phyloP scores from a whole-genome alignment of 2,329 filamentous ascomycete genomes.

The Neonectria sp. region DNA sequence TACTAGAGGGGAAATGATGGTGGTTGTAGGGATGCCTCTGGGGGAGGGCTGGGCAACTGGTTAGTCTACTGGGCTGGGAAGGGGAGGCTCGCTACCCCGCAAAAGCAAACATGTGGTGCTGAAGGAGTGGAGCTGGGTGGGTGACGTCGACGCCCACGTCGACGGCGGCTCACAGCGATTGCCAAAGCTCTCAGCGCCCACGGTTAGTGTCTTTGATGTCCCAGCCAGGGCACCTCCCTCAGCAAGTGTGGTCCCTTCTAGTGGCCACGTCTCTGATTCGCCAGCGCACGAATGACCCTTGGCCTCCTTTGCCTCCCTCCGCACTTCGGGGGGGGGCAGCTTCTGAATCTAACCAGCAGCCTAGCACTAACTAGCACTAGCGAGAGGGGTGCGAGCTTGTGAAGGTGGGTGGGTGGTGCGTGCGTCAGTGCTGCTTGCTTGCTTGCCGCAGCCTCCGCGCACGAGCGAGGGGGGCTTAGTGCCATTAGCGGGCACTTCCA shows the following conservation, averaged over 20 bases:
- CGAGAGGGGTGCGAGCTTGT: constrained; percentile 7
- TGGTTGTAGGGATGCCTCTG: constrained; percentile 15
- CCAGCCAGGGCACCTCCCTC: too few species aligned
- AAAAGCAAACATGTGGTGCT: constrained; percentile 30
- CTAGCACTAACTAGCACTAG: constrained; percentile 2
- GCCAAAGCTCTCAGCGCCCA: not conserved
- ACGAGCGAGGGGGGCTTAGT: constrained; percentile 8
- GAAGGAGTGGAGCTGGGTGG: not conserved
- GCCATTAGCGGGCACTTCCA: constrained; percentile 5
- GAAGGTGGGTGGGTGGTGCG: not conserved
- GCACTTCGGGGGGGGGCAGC: constrained; percentile 23
- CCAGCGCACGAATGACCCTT: constrained; percentile 1
- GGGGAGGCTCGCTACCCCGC: constrained; percentile 36
- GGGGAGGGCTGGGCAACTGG: not conserved
- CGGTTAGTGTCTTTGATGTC: not conserved
- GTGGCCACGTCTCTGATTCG: constrained; percentile 21
- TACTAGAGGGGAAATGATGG: not conserved
- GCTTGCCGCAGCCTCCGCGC: constrained; percentile 20
- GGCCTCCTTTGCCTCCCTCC: constrained; percentile 14
- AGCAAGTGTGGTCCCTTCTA: not conserved
- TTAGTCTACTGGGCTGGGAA: too few species aligned
- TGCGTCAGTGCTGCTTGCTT: constrained; percentile 6
- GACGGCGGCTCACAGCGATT: not conserved
- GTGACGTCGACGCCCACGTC: constrained; percentile 42
- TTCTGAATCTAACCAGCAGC: not conserved